phyloP scores from a whole-genome alignment of 1,284 basidiomycete genomes.

The Peniophora sp. region DNA sequence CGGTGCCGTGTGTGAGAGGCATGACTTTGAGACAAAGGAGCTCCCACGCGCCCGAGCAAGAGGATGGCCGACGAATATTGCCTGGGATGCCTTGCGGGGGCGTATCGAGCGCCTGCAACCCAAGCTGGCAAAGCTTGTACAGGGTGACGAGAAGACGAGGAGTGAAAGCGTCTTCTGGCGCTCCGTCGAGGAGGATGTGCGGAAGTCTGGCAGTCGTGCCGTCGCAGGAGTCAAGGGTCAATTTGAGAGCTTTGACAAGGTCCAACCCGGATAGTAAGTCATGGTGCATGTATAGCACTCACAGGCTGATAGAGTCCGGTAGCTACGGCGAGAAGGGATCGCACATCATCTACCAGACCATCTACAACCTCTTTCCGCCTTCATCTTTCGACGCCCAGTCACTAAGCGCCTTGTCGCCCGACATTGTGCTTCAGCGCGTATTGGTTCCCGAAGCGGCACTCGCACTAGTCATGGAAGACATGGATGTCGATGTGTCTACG shows the following conservation, averaged over 20 bases:
- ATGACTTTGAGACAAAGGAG: constrained; percentile 63
- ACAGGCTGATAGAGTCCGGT: constrained; percentile 4
- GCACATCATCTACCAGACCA: constrained; percentile 66
- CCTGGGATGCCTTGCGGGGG: constrained; percentile 46
- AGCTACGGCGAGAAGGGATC: constrained; percentile 79
- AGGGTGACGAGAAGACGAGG: constrained; percentile 27
- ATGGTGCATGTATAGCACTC: constrained; percentile 7
- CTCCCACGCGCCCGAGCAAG: constrained; percentile 59
- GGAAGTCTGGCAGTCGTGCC: constrained; percentile 53
- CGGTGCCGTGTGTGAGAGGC: constrained; percentile 64
- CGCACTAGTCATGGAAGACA: constrained; percentile 67
- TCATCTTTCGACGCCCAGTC: constrained; percentile 39
- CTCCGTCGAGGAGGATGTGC: constrained; percentile 53
- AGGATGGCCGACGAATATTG: constrained; percentile 69
- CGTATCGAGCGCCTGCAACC: constrained; percentile 40
- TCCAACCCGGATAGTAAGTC: constrained; percentile 77
- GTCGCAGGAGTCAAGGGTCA: constrained; percentile 62
- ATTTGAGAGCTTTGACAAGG: constrained; percentile 67
- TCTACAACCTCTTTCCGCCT: constrained; percentile 68
- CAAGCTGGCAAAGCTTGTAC: constrained; percentile 8
- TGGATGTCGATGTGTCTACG: constrained; percentile 28
- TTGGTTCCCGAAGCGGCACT: constrained; percentile 70
- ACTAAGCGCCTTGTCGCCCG: constrained; percentile 54
- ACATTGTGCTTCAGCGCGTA: constrained; percentile 65
- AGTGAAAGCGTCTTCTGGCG: constrained; percentile 57